Conservation (phyloP, 345 rosid genomes). For the Gossypium australe region DNA sequence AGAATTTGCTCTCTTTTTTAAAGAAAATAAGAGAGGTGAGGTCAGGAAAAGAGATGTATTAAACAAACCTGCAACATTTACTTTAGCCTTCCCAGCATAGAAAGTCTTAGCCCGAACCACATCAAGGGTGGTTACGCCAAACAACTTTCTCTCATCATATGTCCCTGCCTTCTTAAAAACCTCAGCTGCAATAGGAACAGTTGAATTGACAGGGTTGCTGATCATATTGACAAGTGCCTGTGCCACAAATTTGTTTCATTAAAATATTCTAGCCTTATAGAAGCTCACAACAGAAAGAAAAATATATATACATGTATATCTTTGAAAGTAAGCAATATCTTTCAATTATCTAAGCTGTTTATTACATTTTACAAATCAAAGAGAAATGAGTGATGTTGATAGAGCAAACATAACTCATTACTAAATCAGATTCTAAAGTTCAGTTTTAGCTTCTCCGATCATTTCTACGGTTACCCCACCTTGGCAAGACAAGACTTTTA, state of each 20-base stretch:
- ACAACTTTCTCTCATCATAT: constrained; percentile 57
- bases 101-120: constrained; percentile 82
- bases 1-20: neutral
- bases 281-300: neutral
- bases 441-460: neutral
- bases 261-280: neutral
- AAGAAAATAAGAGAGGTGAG: neutral
- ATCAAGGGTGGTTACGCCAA: constrained; percentile 80
- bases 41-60: neutral
- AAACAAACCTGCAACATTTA: constrained; percentile 53
- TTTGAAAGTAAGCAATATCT: neutral
- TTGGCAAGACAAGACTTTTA: neutral
- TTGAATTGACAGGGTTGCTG: constrained; percentile 83
- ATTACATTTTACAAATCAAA: neutral
- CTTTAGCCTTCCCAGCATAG: constrained; percentile 71
- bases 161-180: constrained; percentile 75
- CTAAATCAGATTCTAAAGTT: neutral
- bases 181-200: constrained; percentile 74
- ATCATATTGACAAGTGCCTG: constrained; percentile 76
- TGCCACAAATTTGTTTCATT: neutral
- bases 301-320: no score
- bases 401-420: neutral
- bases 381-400: neutral
- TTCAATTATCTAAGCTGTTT: neutral
- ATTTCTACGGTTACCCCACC: neutral